Conservation (phyloP, 768 basidiomycete genomes). For the Mycena rosella region DNA sequence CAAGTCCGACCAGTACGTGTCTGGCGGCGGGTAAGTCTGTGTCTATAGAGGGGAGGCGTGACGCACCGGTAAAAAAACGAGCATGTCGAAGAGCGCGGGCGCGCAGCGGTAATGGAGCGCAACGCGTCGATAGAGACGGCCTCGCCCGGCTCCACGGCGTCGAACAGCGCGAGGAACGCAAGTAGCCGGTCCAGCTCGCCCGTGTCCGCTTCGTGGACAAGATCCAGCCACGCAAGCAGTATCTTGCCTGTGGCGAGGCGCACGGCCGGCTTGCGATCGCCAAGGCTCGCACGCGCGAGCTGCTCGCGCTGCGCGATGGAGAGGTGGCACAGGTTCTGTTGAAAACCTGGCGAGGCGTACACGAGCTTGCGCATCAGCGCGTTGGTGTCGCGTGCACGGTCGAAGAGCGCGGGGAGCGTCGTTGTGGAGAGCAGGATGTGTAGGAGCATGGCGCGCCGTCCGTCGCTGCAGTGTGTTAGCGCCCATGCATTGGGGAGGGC, state of each 20-base stretch:
- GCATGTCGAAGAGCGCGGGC: constrained; percentile 77
- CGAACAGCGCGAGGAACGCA: constrained; percentile 61
- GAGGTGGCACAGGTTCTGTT: constrained; percentile 74
- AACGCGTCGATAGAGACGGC: constrained; percentile 89
- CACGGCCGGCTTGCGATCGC: constrained; percentile 89
- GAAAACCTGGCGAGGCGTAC: constrained; percentile 76
- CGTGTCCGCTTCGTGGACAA: constrained; percentile 59
- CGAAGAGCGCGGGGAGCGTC: constrained; percentile 77
- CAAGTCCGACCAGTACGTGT: constrained; percentile 80
- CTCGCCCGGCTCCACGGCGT: constrained; percentile 74
- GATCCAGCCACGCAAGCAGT: constrained; percentile 85
- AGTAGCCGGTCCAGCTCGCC: constrained; percentile 61
- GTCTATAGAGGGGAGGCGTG: constrained; percentile 5
- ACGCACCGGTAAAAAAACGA: constrained; percentile 82
- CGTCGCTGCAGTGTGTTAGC: constrained; percentile 75
- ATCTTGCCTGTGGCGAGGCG: constrained; percentile 86
- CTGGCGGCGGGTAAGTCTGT: constrained; percentile 49
- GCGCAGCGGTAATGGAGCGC: constrained; percentile 79
- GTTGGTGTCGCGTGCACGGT: constrained; percentile 89
- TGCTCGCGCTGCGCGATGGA: constrained; percentile 86
- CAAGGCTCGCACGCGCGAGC: constrained; percentile 86
- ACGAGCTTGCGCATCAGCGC: constrained; percentile 82
- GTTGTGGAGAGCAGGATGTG: constrained; percentile 74
- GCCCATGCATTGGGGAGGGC: background rate
- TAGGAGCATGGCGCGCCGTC: constrained; percentile 88